Evolutionary conservation across 108 stramenopile genomes (phyloP), one percentile per base, ranked within the genome.

Genomic region (Fragilaria radians): DNA sequence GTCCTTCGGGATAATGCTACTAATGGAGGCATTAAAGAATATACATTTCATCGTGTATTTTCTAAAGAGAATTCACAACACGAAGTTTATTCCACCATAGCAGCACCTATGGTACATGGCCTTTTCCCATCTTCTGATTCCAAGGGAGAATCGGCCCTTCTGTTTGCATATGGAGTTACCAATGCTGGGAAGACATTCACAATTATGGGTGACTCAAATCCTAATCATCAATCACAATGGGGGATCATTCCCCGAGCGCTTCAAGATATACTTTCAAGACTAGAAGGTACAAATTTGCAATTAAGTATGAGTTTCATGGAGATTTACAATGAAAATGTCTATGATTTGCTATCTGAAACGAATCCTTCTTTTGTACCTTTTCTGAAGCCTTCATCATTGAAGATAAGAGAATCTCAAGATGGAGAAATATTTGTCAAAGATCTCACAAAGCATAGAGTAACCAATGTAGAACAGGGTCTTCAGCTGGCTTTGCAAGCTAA

Each of bases 101-200:
- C 83, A 3, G 72, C 79, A 25, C 88, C 88, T 9, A 68, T 90
- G 61, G 68, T 93, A 3, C 62, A 86, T 3, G 76, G 73, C 26
- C 50, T 93, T n/a, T 78, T 89, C 49, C 67, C 61, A 14, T 47
- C 59, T 17, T 33, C 61, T 28, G 46, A 53, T 7, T 32, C n/a
- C 9, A 32, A 21, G 4, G 82, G 74, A 27, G 70, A 80, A 47
- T 89, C 88, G 7, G 88, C 85, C 17, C 65, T 99, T 9, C 65
- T 99, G 4, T 99, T 99, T 61, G 88, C 96, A 5, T 95, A 98
- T 56, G 98, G 98, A 4, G 92, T 98, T 36, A 99, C 98, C 14
- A 98, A 98, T 63, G 96, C 98, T 1, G 98, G 98, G 4, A 99
- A 98, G 73, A 97, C 97, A 0, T 81, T 97, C 71, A 99, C 97